Evolutionary conservation across 2,329 filamentous ascomycete genomes (phyloP).

Genomic region (Exophiala spinifera): DNA sequence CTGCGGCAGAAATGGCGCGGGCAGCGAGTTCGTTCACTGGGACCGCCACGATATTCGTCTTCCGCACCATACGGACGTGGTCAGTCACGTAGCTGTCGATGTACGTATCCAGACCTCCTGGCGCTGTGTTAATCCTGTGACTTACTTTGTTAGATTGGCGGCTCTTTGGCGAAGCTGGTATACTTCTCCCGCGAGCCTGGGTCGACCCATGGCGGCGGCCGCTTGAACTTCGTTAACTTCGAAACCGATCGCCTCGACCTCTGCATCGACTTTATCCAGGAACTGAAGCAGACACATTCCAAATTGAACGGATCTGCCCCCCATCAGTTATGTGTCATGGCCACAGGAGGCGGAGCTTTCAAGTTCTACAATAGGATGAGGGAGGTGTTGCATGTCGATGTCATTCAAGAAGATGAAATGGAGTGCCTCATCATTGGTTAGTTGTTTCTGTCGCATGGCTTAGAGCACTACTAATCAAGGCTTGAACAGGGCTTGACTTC

Average conservation of each 20-base stretch:
- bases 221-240: constrained; percentile 92
- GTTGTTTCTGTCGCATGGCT: neutral
- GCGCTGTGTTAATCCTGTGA: neutral
- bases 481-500: constrained; percentile 77
- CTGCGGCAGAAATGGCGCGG: constrained; percentile 43
- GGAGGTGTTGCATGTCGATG: constrained; percentile 73
- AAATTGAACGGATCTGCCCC: constrained; percentile 68
- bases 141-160: constrained; percentile 70
- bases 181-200: constrained; percentile 91
- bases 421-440: constrained; percentile 91
- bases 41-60: constrained; percentile 93
- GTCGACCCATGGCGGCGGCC: constrained; percentile 75
- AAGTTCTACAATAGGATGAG: constrained; percentile 94
- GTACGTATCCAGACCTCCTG: constrained; percentile 52
- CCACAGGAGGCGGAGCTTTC: constrained; percentile 91
- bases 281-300: constrained; percentile 78
- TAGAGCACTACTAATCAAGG: constrained; percentile 3
- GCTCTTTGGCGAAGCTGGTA: constrained; percentile 91
- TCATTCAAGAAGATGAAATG: constrained; percentile 95
- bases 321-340: constrained; percentile 82
- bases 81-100: constrained; percentile 96
- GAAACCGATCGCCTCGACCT: constrained; percentile 93
- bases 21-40: constrained; percentile 55
- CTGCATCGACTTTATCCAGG: constrained; percentile 86
- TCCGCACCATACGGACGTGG: constrained; percentile 89